phyloP scores from a whole-genome alignment of 805 yeast genomes.

The Pichia ethanolica region DNA sequence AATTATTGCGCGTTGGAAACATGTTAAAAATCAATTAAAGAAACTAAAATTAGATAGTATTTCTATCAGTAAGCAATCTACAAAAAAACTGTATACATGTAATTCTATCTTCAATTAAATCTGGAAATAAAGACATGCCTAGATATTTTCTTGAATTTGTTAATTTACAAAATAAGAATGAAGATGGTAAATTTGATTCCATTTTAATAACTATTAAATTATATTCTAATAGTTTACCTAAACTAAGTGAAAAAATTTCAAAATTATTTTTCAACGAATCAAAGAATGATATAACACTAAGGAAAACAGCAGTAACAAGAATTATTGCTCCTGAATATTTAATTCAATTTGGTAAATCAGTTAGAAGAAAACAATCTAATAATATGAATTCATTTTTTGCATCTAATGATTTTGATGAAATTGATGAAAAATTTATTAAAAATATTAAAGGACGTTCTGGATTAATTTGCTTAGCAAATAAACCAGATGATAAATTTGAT shows the following conservation, averaged over 20 bases:
- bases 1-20: too few relatives aligned
- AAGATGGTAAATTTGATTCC: background rate
- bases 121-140: background rate
- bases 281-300: conserved; percentile 4
- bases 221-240: conserved; percentile 6
- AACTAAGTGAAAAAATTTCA: background rate
- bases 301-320: conserved; percentile 17
- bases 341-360: conserved; percentile 19
- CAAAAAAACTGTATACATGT: too few relatives aligned
- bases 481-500: background rate
- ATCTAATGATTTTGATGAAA: background rate
- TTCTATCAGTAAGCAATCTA: too few relatives aligned
- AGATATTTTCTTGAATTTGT: conserved; percentile 8
- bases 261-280: background rate
- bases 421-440: background rate
- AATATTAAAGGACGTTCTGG: conserved; percentile 2
- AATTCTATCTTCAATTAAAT: too few relatives aligned
- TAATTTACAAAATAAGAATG: background rate
- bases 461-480: conserved; percentile 16
- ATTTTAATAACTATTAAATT: conserved; percentile 6
- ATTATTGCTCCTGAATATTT: conserved; percentile 25
- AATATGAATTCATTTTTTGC: conserved; percentile 5
- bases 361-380: conserved; percentile 5
- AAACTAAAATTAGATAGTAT: too few relatives aligned
- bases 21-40: too few relatives aligned